Base-by-base conservation (phyloP, 208 protist genomes). In the Crithidia fasciculata region DNA sequence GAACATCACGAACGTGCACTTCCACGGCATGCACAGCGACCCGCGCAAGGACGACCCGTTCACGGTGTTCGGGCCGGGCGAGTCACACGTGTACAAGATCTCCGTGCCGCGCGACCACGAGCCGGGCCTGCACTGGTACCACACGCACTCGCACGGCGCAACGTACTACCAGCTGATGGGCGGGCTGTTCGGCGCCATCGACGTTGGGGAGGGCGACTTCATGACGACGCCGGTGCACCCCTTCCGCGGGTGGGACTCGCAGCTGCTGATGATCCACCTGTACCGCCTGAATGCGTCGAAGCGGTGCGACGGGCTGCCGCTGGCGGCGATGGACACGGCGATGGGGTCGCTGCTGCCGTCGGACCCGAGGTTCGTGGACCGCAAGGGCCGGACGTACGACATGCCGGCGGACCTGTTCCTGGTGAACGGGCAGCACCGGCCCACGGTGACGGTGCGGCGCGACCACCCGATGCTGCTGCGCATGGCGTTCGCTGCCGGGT, bases 121-220 rank as follows among this genome's bases (percentile, higher is more conserved):
- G 69, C 87, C 88, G 47, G 91, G 94, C 49, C 58, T 94, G 37
- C 87, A 96, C 67, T 95, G 92, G 86, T 96, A 96, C 58, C 94
- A 96, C 72, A 78, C 89, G 2, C 94, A 97, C 72, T 75, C 82
- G 0, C 91, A 96, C 80, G 91, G 94, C 8, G 89, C 86, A 3
- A 70, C 78, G 37, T 89, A 93, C 71, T 76, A 80, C 28, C 84
- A 95, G 19, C 63, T 95, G 52, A 95, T 95, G 88, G 82, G 85
- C 43, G 94, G 89, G 12, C 76, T 96, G 50, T 95, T 96, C 64
- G 91, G 92, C 12, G 80, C 81, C 49, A 82, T 95, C 47, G 69
- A 94, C 57, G 84, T 97, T 2, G 89, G 89, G 15, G 82, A 89
- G 28, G 78, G 62, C 58, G 78, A 58, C 49, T 78, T 84, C 15